Base-by-base conservation (phyloP, 2,329 filamentous ascomycete genomes). In the Stagonosporopsis rhizophila region DNA sequence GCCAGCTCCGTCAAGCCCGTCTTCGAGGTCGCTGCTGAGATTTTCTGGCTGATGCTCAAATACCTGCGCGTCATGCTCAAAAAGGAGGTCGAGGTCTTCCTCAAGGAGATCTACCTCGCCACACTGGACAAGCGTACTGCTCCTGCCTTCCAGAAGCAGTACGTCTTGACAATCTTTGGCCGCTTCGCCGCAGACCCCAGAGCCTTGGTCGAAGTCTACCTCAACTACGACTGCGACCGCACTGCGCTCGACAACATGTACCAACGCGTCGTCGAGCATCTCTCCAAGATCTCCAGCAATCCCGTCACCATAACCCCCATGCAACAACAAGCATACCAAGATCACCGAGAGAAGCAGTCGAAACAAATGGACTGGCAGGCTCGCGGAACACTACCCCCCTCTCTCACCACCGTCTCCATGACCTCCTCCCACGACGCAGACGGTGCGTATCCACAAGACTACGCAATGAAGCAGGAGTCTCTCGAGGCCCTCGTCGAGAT, bases 191-290 rank as follows among this genome's bases (percentile, higher is more conserved):
- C 86, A 15, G 95, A 99, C 72, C 91, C 94, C 1, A 85, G 91
- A 63, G 93, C 92, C 0, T 76, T 99, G 44, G 95, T 99, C 15
- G 95, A 99, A 76, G 89, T 93, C 14, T 99, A 99, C 76, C 85
- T 99, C 60, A 99, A 99, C 76, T 99, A 99, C 72, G 95, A 99
- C 74, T 99, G 95, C 78, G 96, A 98, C 70, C 85, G 94, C 58
- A 92, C 92, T 37, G 87, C 87, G 9, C 86, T 98, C 57, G 94
- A 98, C 78, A 99, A 99, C 76, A 95, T 98, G 76, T 99, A 96
- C 75, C 95, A 99, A 77, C 82, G 85, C 65, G 88, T 98, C 50
- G 93, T 99, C 45, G 96, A 99, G 74, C 92, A 98, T 75, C 80
- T 99, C 17, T 95, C 94, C 28, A 89, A 89, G 66, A 90, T 96